Base-by-base conservation (phyloP, 441 rosid species). In the Mallotus repandus region DNA sequence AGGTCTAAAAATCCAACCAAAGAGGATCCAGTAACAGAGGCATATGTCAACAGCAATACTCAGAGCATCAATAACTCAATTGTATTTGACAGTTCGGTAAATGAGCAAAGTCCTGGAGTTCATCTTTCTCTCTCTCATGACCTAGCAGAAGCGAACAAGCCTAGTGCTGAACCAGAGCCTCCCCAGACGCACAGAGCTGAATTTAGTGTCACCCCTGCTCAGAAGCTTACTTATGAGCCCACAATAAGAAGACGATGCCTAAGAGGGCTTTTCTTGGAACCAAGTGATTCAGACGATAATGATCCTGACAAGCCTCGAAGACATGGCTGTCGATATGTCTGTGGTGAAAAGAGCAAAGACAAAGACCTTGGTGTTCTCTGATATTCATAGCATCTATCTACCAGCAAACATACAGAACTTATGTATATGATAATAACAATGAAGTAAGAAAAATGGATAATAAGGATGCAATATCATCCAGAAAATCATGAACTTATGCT, bases 21-120 rank as follows among this genome's bases (percentile, higher is more conserved):
- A 69, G 84, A 87, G 73, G 84, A 82, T 38, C 57, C 73, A 22
- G 75, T 50, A 68, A 63, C 76, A 21, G 84, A 32, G 76, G 85
- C 97, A 73, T 87, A 81, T 58, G 54, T 88, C 56, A 96, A 91
- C 79, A 89, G 86, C 53, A 96, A 91, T 56, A 78, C 79, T 69
- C 99, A 93, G 45, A 81, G 89, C 73, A 77, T 89, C 69, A 91
- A 87, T 75, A 91, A 90, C 84, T 91, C 97, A 10, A 78, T 96
- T 58, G 16, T 90, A 79, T 65, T 81, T 2, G 86, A 86, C 41
- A 87, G 94, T 72, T 82, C 86, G 29, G 82, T 96, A 49, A 79
- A 72, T 7, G 94, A 84, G 74, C 82, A 84, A 74, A 81, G 81
- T 75, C 91, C 99, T 21, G 97, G 99, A 11, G 86, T 91, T 63